phyloP scores from a whole-genome alignment of 352 stramenopile genomes.

The Peronospora tabacina region DNA sequence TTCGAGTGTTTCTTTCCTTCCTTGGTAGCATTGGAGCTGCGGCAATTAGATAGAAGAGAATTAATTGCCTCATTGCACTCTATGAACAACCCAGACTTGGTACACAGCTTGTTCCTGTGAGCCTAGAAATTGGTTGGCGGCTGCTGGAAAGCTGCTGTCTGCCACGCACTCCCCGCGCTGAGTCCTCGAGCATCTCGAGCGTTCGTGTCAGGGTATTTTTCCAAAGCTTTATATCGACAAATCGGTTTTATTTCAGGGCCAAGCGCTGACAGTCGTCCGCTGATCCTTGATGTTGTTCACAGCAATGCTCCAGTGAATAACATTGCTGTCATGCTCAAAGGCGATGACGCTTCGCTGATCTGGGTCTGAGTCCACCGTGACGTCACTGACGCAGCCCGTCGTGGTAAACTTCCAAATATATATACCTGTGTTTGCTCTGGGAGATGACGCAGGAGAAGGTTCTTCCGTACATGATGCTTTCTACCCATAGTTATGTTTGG shows the following conservation, averaged over 20 bases:
- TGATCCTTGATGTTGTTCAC: too few species aligned
- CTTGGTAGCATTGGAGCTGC: background rate
- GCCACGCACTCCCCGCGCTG: background rate
- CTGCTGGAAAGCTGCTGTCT: background rate
- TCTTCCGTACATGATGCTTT: too few species aligned
- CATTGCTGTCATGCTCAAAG: too few species aligned
- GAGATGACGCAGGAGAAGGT: too few species aligned
- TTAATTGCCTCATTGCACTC: background rate
- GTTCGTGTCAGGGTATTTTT: background rate
- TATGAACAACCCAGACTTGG: constrained; percentile 2
- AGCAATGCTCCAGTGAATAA: too few species aligned
- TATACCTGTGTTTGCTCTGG: too few species aligned
- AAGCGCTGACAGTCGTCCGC: too few species aligned
- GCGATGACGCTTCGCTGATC: too few species aligned
- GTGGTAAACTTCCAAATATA: too few species aligned
- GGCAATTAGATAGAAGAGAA: background rate
- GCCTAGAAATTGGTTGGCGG: background rate
- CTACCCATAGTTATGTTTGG: too few species aligned
- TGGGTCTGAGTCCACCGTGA: too few species aligned
- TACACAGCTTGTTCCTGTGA: background rate
- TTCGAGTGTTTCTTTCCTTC: background rate
- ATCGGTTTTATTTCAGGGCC: background rate
- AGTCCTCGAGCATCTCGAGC: background rate
- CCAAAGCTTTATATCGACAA: background rate
- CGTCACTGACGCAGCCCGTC: too few species aligned